Percentiles rank a stretch among this genome's conserved stretches.
phyloP scores from a whole-genome alignment of 192 early-diverging fungal species.

The Backusella tuberculispora region DNA sequence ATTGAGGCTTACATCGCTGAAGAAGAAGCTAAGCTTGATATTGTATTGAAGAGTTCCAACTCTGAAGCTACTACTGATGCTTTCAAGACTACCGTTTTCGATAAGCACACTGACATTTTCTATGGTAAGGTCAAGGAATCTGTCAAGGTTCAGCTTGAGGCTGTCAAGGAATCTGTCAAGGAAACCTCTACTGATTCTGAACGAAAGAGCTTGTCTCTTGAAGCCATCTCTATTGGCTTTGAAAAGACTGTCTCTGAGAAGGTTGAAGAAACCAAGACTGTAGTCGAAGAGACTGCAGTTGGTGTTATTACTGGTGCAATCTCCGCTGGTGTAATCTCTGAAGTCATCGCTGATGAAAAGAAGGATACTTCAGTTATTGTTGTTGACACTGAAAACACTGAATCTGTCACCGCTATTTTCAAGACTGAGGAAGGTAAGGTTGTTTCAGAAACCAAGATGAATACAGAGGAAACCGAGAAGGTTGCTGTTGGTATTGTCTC shows the following conservation, averaged over 20 bases:
- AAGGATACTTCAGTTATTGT: no score
- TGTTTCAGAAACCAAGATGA: not conserved
- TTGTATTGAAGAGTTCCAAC: slow-evolving; percentile 14
- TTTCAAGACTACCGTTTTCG: not conserved
- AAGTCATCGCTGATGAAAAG: not conserved
- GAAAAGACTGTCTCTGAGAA: not conserved
- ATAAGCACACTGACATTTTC: not conserved
- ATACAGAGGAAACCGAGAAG: not conserved
- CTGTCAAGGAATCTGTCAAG: not conserved
- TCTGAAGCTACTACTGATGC: not conserved
- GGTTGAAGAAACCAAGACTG: not conserved
- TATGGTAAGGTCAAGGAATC: not conserved
- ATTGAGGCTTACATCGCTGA: slow-evolving; percentile 1
- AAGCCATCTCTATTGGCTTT: not conserved
- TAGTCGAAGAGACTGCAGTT: not conserved
- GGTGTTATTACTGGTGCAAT: not conserved
- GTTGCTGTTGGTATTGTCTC: not conserved
- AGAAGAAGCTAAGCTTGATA: not conserved
- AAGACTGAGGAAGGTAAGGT: no score
- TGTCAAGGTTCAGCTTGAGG: not conserved
- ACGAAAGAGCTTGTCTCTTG: not conserved
- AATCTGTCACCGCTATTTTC: no score
- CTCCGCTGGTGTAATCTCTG: not conserved
- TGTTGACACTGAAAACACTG: not conserved
- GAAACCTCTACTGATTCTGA: not conserved